A percentile compares a stretch with the other conserved stretches of the same genome.
Evolutionary conservation across 2,329 filamentous ascomycete genomes (phyloP).

Genomic region (Verticillium klebahnii): DNA sequence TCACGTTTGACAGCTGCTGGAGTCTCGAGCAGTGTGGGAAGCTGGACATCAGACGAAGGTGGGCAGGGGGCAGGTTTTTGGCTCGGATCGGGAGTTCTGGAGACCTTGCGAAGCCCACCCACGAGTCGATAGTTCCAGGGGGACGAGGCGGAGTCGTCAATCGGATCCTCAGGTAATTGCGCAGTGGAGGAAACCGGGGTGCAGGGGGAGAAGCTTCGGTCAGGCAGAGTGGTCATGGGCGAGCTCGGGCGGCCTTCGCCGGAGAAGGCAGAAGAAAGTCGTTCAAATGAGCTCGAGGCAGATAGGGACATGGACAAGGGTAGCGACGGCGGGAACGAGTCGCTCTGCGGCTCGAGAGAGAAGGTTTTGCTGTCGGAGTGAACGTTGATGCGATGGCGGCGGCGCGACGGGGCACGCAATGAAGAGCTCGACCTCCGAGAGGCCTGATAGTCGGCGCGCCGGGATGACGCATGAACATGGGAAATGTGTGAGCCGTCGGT

Average conservation of each 20-base stretch:
- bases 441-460: slow-evolving; percentile 10
- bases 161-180: slow-evolving; percentile 28
- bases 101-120: slow-evolving; percentile 51
- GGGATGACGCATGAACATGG: slow-evolving; percentile 29
- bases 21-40: slow-evolving; percentile 23
- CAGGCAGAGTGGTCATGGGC: slow-evolving; percentile 42
- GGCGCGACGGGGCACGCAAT: slow-evolving; percentile 30
- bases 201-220: slow-evolving; percentile 34
- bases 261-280: slow-evolving; percentile 40
- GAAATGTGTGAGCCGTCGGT: slow-evolving; percentile 28
- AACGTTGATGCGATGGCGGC: slow-evolving; percentile 43
- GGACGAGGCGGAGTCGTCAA: slow-evolving; percentile 22
- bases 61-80: slow-evolving; percentile 7
- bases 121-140: slow-evolving; percentile 51
- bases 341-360: slow-evolving; percentile 36
- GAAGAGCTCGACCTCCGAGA: slow-evolving; percentile 11
- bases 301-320: slow-evolving; percentile 41
- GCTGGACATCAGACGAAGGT: slow-evolving; percentile 3
- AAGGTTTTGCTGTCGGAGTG: slow-evolving; percentile 54
- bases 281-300: slow-evolving; percentile 45
- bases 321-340: slow-evolving; percentile 10
- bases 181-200: slow-evolving; percentile 28
- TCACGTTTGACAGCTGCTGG: background rate
- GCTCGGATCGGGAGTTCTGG: slow-evolving; percentile 34
- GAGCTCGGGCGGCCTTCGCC: slow-evolving; percentile 44